phyloP scores from a whole-genome alignment of 75 land plant species.

The Pseudotsuga menziesii region DNA sequence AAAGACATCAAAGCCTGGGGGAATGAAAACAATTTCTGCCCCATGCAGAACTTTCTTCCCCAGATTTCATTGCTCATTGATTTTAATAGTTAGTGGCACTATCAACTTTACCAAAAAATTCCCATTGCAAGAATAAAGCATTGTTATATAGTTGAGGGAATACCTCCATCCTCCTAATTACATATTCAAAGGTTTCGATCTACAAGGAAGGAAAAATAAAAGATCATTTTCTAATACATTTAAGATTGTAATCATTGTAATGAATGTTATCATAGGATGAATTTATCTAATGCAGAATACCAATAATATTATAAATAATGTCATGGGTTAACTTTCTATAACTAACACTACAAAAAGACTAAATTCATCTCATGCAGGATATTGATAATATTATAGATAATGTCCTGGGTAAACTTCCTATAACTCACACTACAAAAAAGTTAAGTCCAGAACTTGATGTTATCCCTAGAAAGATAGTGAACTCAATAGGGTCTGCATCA shows the following conservation, averaged over 20 bases:
- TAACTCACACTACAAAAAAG: too few relatives aligned
- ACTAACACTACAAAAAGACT: too few relatives aligned
- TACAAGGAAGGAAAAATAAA: background rate
- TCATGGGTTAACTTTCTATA: too few relatives aligned
- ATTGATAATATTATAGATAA: too few relatives aligned
- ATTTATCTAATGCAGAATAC: background rate
- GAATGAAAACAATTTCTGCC: constrained; percentile 17
- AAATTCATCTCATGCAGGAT: too few relatives aligned
- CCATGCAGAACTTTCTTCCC: constrained; percentile 19
- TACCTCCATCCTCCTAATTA: constrained; percentile 19
- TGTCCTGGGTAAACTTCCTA: too few relatives aligned
- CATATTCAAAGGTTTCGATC: constrained; percentile 23
- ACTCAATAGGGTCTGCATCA: background rate
- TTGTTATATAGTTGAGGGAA: background rate
- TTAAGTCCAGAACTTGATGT: too few relatives aligned
- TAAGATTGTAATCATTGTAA: too few relatives aligned
- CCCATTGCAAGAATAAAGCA: background rate
- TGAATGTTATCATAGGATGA: background rate
- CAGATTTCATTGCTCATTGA: constrained; percentile 6
- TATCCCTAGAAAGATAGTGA: background rate
- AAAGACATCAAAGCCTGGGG: constrained; percentile 17
- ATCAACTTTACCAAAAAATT: background rate
- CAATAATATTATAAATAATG: too few relatives aligned
- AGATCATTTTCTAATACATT: background rate
- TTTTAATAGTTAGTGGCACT: background rate